phyloP scores from a whole-genome alignment of 805 yeast species.

The Zygosaccharomyces rouxii region DNA sequence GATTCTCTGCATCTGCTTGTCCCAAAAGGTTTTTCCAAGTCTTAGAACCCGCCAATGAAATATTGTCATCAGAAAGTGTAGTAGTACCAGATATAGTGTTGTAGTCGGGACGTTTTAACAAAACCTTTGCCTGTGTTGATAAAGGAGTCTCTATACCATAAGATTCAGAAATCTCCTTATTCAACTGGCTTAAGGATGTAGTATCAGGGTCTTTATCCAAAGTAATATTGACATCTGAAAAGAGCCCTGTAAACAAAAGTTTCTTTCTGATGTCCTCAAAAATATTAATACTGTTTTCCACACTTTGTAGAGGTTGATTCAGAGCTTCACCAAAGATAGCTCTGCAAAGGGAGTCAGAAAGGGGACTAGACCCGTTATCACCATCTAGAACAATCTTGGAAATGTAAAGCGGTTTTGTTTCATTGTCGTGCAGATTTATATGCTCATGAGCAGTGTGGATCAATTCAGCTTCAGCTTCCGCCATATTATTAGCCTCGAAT shows the following conservation, averaged over 20 bases:
- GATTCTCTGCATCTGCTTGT: conserved; percentile 49
- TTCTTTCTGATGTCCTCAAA: conserved; percentile 36
- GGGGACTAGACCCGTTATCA: conserved; percentile 21
- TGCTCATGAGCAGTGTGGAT: conserved; percentile 5
- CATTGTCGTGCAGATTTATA: conserved; percentile 9
- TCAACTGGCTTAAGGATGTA: conserved; percentile 8
- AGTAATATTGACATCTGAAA: conserved; percentile 38
- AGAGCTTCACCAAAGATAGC: conserved; percentile 44
- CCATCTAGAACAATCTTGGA: conserved; percentile 22
- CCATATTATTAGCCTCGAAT: neutral
- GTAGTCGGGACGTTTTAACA: conserved; percentile 36
- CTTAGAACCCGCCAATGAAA: conserved; percentile 35
- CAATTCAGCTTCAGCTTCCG: neutral
- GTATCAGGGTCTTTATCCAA: conserved; percentile 38
- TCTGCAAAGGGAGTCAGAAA: conserved; percentile 44
- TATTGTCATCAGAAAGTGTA: conserved; percentile 35
- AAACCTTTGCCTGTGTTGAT: conserved; percentile 44
- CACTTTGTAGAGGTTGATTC: conserved; percentile 41
- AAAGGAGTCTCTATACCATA: conserved; percentile 39
- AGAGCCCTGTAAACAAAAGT: conserved; percentile 44
- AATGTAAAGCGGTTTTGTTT: conserved; percentile 21
- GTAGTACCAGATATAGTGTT: conserved; percentile 33
- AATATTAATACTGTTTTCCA: conserved; percentile 36
- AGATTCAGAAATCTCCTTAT: conserved; percentile 23
- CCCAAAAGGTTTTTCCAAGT: conserved; percentile 50